Conservation (phyloP, 352 stramenopile species). For the Vaucheria bursata region DNA sequence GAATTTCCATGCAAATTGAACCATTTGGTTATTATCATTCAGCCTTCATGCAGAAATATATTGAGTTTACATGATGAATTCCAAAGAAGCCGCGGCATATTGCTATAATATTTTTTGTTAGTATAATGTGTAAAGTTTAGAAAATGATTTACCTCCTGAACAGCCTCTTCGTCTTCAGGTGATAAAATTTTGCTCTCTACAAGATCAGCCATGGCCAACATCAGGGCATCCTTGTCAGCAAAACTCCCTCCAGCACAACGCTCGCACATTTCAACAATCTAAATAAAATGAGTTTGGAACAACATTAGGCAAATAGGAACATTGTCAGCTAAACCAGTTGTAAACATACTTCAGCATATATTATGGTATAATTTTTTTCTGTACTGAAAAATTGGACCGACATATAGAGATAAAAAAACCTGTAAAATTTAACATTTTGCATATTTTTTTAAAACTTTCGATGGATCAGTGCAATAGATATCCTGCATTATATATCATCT, state of each 20-base stretch:
- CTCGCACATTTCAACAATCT: not conserved
- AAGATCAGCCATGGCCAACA: not conserved
- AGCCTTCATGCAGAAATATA: not conserved
- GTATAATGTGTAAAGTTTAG: not conserved
- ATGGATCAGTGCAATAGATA: too few species aligned
- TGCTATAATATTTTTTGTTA: not conserved
- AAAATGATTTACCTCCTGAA: not conserved
- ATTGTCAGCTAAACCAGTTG: too few species aligned
- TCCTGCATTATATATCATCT: too few species aligned
- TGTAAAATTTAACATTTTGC: too few species aligned
- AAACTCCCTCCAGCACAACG: not conserved
- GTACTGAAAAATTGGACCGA: too few species aligned
- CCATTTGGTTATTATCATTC: not conserved
- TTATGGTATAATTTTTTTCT: too few species aligned
- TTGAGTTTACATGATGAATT: not conserved
- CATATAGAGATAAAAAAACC: too few species aligned
- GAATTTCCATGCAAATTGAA: not conserved
- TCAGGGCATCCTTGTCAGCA: not conserved
- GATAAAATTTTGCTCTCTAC: not conserved
- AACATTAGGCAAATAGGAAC: too few species aligned
- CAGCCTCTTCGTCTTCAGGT: not conserved
- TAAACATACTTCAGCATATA: too few species aligned
- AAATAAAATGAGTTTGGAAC: too few species aligned
- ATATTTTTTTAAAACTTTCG: too few species aligned
- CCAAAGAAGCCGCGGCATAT: not conserved